Conservation (phyloP, 148 eudicot species). For the Drosera capensis region DNA sequence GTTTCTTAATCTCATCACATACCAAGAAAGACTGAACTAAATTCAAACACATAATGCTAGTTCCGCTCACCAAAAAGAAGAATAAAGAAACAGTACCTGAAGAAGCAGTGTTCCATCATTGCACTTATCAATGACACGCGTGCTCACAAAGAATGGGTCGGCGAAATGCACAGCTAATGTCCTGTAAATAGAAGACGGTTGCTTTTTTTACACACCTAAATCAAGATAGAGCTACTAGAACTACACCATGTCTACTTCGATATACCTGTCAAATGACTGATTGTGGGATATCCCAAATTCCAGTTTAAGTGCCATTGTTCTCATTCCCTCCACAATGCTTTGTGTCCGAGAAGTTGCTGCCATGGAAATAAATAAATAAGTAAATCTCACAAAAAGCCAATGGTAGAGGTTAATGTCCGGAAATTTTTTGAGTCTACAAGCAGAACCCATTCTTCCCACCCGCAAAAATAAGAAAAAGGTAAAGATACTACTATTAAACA, state of each 20-base stretch:
- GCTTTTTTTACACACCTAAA: slow-evolving; percentile 10
- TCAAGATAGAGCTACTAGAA: too few relatives aligned
- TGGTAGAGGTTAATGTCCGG: neutral
- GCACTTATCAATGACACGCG: slow-evolving; percentile 83
- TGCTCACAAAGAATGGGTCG: slow-evolving; percentile 73
- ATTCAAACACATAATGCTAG: too few relatives aligned
- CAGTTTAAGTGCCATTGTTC: slow-evolving; percentile 92
- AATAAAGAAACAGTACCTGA: slow-evolving; percentile 41
- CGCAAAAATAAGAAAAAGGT: neutral
- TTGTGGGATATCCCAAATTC: slow-evolving; percentile 90
- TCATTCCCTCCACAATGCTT: slow-evolving; percentile 81
- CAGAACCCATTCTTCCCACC: neutral
- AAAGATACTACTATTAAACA: neutral
- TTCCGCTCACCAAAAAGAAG: neutral
- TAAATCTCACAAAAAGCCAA: neutral
- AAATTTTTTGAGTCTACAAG: neutral
- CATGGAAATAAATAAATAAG: slow-evolving; percentile 14
- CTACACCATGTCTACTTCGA: slow-evolving; percentile 1
- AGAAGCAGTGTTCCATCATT: slow-evolving; percentile 84
- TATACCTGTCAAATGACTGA: slow-evolving; percentile 76
- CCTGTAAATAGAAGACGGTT: slow-evolving; percentile 24
- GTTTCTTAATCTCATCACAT: too few relatives aligned
- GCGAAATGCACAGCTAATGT: slow-evolving; percentile 95
- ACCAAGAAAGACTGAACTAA: too few relatives aligned
- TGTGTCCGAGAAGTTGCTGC: slow-evolving; percentile 43